These are phyloP conservation scores for Eleusine indica DNA, from an alignment of 176 grass and related monocot species.

Conservation along the genomic window DNA sequence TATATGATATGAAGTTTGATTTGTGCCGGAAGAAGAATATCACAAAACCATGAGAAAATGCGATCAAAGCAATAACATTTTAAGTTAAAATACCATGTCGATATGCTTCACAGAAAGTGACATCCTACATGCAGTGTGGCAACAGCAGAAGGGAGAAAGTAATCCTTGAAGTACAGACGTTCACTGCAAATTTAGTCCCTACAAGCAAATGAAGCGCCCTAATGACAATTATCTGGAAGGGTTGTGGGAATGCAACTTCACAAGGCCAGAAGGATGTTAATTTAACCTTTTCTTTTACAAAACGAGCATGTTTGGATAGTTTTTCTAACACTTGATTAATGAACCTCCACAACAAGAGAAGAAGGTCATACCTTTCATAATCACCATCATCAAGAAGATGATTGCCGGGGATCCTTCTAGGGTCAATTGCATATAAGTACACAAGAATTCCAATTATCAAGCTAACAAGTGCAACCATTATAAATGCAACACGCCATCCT, in stretches of 20 bases:
- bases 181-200: not conserved
- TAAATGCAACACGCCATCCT: constrained; percentile 92
- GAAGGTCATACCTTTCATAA: constrained; percentile 43
- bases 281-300: no score
- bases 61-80: not conserved
- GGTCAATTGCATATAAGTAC: constrained; percentile 80
- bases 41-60: not conserved
- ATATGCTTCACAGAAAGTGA: not conserved
- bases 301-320: not conserved
- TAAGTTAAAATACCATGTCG: no score
- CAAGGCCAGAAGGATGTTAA: no score
- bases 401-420: constrained; percentile 59
- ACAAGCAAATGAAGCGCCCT: not conserved
- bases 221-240: not conserved
- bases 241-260: no score
- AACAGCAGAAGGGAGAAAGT: not conserved
- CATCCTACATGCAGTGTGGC: not conserved
- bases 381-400: constrained; percentile 45
- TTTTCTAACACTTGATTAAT: not conserved
- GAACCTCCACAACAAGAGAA: not conserved
- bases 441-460: constrained; percentile 83
- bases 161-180: no score
- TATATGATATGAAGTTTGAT: not conserved
- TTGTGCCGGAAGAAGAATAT: not conserved
- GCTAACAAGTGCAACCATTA: constrained; percentile 73